Conservation (phyloP, 805 yeast species). For the Kuraishia hungarica region DNA sequence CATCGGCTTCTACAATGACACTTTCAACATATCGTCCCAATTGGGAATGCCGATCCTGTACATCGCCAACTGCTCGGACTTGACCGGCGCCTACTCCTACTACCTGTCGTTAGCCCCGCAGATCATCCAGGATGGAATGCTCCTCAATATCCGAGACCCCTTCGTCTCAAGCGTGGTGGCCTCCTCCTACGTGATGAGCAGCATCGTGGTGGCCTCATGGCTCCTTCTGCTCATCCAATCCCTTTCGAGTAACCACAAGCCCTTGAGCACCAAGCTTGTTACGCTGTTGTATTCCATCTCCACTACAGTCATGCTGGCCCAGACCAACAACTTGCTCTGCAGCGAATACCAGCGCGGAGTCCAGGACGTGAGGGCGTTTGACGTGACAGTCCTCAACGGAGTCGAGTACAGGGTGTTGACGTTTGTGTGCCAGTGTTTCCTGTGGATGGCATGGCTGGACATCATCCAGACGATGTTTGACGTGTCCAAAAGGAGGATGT, state of each 20-base stretch:
- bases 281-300: slow-evolving; percentile 48
- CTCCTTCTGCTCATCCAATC: slow-evolving; percentile 51
- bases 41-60: slow-evolving; percentile 30
- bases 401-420: slow-evolving; percentile 28
- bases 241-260: slow-evolving; percentile 49
- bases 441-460: slow-evolving; percentile 49
- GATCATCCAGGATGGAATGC: neutral
- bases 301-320: slow-evolving; percentile 40
- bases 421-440: slow-evolving; percentile 32
- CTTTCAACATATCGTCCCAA: neutral
- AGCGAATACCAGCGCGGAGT: slow-evolving; percentile 43
- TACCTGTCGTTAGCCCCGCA: neutral
- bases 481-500: too few relatives aligned
- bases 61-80: slow-evolving; percentile 33
- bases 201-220: slow-evolving; percentile 60
- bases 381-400: slow-evolving; percentile 27
- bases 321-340: slow-evolving; percentile 35
- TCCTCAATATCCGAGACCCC: slow-evolving; percentile 17
- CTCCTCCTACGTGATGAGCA: slow-evolving; percentile 43
- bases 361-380: slow-evolving; percentile 40
- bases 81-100: slow-evolving; percentile 1
- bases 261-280: slow-evolving; percentile 46
- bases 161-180: slow-evolving; percentile 30
- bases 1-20: neutral
- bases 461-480: slow-evolving; percentile 24